Conservation (phyloP, 1,139 yeast species). For the Kazachstania sp. region DNA sequence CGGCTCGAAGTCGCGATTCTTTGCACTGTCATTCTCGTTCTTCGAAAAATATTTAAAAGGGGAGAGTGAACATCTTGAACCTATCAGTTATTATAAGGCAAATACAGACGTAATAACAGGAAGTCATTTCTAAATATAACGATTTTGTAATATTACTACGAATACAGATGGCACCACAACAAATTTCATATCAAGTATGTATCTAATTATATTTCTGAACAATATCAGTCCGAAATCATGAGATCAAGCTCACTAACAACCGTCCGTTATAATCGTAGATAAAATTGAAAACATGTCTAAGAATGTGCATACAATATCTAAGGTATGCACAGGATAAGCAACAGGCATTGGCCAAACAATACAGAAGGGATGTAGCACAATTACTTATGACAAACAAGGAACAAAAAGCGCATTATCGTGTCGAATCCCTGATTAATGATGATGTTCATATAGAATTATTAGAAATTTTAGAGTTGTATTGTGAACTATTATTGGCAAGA, state of each 20-base stretch:
- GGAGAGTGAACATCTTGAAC: neutral
- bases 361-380: conserved; percentile 65
- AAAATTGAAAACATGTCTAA: conserved; percentile 60
- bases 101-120: neutral
- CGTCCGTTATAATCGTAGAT: conserved; percentile 15
- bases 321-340: conserved; percentile 77
- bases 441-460: conserved; percentile 76
- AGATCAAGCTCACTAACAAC: neutral
- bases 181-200: conserved; percentile 8
- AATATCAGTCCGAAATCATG: neutral
- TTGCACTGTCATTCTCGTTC: neutral
- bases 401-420: conserved; percentile 75
- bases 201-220: neutral
- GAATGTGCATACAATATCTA: conserved; percentile 74
- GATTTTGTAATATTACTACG: neutral
- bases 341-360: conserved; percentile 72
- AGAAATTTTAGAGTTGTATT: conserved; percentile 72
- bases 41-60: neutral
- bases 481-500: conserved; percentile 76
- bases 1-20: neutral
- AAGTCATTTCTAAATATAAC: neutral
- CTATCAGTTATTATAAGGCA: neutral
- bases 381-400: conserved; percentile 64
- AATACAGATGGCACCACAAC: conserved; percentile 2
- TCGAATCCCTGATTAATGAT: conserved; percentile 77